Base-by-base conservation (phyloP, 1,284 basidiomycete species). In the Leccinum cinnamomeum region DNA sequence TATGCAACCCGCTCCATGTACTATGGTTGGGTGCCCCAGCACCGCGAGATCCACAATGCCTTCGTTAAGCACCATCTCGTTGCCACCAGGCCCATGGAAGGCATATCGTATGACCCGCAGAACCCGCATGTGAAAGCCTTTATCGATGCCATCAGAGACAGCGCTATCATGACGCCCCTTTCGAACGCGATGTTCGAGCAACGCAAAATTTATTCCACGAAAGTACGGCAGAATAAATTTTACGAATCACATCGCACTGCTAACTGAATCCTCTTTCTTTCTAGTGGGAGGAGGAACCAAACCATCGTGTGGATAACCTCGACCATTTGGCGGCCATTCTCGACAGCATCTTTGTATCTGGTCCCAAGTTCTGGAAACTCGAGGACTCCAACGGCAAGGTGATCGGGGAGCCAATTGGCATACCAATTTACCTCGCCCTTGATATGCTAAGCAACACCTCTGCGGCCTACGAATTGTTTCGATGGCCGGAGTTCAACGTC, bases 371-470 rank as follows among this genome's bases (percentile, higher is more conserved):
- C 37, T 41, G 37, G 23, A n/a, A 58, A 16, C 61, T 56, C 12
- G 60, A 1, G 33, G 56, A 68, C 44, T 30, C 33, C 0, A 11
- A 62, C 0, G 64, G 66, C 7, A 41, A 57, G 11, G 37, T 33
- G 12, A 67, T 65, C 37, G 65, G 67, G 12, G 48, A 70, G 57
- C 64, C 70, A 5, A 56, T 71, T 25, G 68, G 54, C 5, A 63
- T 66, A 18, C 70, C 70, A 0, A 44, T 73, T 16, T 64, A 62
- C 7, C 62, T 68, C 58, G 10, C 68, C n/a, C 63, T 72, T 39
- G 65, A 72, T 58, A n/a, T 69, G n/a, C 66, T 73, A 30, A 62
- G 65, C 58, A 74, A 74, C 50, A 72, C 71, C 2, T 3, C 55
- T 50, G 68, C 69, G 2, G 69, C 54, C 3, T 70, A 68, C 20